Evolutionary conservation across 2,329 filamentous ascomycete species (phyloP), one percentile per base, ranked within the genome.

Genomic region (Graphilbum ipis-grandicollis): DNA sequence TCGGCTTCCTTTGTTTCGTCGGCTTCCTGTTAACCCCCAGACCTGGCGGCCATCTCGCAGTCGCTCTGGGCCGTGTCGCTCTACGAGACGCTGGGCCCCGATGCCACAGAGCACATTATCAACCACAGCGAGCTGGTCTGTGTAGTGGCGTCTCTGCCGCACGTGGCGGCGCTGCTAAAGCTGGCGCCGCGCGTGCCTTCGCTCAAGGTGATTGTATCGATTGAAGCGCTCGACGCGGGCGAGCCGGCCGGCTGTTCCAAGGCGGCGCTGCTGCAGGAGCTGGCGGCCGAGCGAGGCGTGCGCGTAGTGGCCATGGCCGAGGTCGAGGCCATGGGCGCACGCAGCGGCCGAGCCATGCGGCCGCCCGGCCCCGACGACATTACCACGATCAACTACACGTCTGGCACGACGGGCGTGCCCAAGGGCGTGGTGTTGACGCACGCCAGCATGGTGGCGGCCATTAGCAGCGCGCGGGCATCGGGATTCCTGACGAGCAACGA

Each of bases 71-170:
- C 79, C 18, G 85, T 98, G 38, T 93, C 88, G 5, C 77, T 98
- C 35, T 98, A 98, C 63, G 90, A 96, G 57, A 94, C 88, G 12
- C 71, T 98, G 5, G 88, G 88, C 9, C 79, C 88, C 12, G 83
- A 93, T 46, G 74, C 86, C 3, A 86, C 82, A 39, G 85, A 96
- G 59, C 96, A 82, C 60, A 94, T 98, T 56, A 79, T 96, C 61
- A 92, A 92, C 57, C 88, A 96, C 55, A 74, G 84, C 38, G 68
- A 76, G 43, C 62, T 96, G 39, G 57, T 66, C 40, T 82, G 76
- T 49, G 73, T 96, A 29, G 75, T 79, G 43, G 77, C 81, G 40
- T 85, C 81, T 21, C 63, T 94, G 33, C 73, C 75, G 31, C 86
- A 93, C 51, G 75, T 94, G 37, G 76, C 84, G 2, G 71, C 75